Base-by-base conservation (phyloP, 441 rosid species). In the Flueggea neowawraea region DNA sequence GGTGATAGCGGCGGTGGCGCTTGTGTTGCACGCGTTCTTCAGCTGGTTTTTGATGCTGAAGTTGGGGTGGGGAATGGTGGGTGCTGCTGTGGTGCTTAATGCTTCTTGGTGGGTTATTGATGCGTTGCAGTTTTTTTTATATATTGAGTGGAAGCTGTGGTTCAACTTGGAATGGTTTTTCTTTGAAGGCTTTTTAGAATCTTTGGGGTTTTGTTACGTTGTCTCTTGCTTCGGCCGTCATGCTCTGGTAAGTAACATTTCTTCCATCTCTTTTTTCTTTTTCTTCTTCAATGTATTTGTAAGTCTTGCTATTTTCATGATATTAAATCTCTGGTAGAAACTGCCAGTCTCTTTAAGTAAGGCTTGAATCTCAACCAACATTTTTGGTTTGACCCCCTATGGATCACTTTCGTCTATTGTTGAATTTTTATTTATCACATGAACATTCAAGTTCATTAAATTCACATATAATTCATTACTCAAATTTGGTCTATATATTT, bases 191-290 rank as follows among this genome's bases (percentile, higher is more conserved):
- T 0, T 91, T 91, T 69, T 74, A 78, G 32, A 77, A 78, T 67
- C 70, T 91, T 0, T 83, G 81, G 85, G 82, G 83, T 1, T 91
- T 91, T 72, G 90, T 80, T 1, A 70, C 72, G 69, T 57, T 89
- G 39, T 86, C 90, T 7, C 71, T 88, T 0, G 87, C 96, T 4
- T 91, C 96, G 0, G 91, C 94, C 0, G 81, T 84, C 2, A 89
- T 89, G 97, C 82, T 88, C 17, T 91, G 94, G 97, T 90, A 22
- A 76, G 80, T 33, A 4, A 31, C 11, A 22, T 22, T 22, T 22
- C 28, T 22, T 22, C 28, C 28, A 22, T 22, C 28, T 22, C 28
- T 22, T 22, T 22, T 22, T 22, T 1, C 28, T 2, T 22, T 22
- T 22, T 22, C 28, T 22, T 22, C 28, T 22, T 22, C 28, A 22